Percentiles rank a stretch among this genome's conserved stretches.
Conservation (phyloP, 225 moss, liverwort and hornwort genomes). For the Sphagnum contortum region DNA sequence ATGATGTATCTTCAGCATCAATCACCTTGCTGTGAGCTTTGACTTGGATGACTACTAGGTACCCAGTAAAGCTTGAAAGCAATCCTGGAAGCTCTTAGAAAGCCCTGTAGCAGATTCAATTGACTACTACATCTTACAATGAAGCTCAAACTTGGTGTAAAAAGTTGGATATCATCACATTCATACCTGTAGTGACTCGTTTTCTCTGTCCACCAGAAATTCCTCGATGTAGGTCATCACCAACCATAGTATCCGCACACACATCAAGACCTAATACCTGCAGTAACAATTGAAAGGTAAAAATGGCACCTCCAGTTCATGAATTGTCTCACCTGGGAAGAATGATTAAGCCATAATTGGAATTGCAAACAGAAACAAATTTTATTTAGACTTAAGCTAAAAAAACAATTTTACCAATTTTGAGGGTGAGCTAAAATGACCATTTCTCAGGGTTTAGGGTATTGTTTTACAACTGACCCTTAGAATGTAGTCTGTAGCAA, state of each 20-base stretch:
- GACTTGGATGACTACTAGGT: too few species aligned
- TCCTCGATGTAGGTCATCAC: constrained; percentile 69
- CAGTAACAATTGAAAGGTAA: neutral
- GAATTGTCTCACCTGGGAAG: too few species aligned
- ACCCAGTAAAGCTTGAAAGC: too few species aligned
- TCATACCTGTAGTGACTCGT: constrained; percentile 67
- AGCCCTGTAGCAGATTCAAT: too few species aligned
- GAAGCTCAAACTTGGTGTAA: too few species aligned
- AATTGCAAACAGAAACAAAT: neutral
- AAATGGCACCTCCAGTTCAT: neutral
- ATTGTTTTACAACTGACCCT: constrained; percentile 29
- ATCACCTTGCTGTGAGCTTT: neutral
- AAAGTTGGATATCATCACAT: too few species aligned
- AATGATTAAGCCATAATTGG: too few species aligned
- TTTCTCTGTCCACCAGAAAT: constrained; percentile 91
- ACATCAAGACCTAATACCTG: constrained; percentile 80
- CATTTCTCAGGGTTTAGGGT: too few species aligned
- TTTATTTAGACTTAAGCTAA: too few species aligned
- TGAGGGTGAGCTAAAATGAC: too few species aligned
- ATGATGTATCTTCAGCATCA: neutral
- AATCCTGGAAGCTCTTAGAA: neutral
- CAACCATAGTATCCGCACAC: constrained; percentile 65
- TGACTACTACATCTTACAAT: too few species aligned
- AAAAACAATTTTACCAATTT: too few species aligned
- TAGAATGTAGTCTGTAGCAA: constrained; percentile 52